Evolutionary conservation across 2,329 filamentous ascomycete species (phyloP), one percentile per base, ranked within the genome.

Genomic region (Periconia sp.): DNA sequence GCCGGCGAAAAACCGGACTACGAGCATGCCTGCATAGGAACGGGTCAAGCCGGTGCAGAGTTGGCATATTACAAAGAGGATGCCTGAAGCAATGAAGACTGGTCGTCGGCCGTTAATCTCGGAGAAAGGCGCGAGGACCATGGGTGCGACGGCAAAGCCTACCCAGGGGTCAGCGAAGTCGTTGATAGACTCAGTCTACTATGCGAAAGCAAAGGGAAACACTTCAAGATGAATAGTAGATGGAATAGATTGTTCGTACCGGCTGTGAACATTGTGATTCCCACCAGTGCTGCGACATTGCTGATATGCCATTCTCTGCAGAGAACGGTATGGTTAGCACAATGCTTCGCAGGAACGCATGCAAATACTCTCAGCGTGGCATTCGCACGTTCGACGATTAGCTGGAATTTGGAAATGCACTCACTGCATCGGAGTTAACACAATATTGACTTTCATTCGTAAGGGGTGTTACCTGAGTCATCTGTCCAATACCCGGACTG

Each of bases 31-130:
- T 0, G 81, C 81, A 50, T 88, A 83, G 2, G 81, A 81, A 0
- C 78, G 75, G 5, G 89, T 88, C 0, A 89, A 75, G 4, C 87
- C 89, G 62, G 88, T 92, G 5, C 85, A 83, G 19, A 88, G 77
- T 61, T 91, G 85, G 61, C 84, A 88, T 37, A 82, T 69, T 4
- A 89, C 81, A 58, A 87, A 94, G 1, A 95, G 62, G 12, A 87
- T 62, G 0, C 90, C 90, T 7, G 88, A 86, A 1, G 77, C 76
- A 17, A 92, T 77, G 59, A 96, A 94, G 23, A 95, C 88, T 0
- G 91, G 89, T 41, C 89, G 84, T 2, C 92, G 83, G 3, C 92
- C 92, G 69, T 94, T 90, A 64, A 95, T 86, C 70, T 96, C 92
- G 1, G 86, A 90, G 53, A 96, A 86, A 0, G 92, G 92, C 0